Evolutionary conservation across 2,329 filamentous ascomycete genomes (phyloP).

Genomic region (Teratosphaeria epicoccoides): DNA sequence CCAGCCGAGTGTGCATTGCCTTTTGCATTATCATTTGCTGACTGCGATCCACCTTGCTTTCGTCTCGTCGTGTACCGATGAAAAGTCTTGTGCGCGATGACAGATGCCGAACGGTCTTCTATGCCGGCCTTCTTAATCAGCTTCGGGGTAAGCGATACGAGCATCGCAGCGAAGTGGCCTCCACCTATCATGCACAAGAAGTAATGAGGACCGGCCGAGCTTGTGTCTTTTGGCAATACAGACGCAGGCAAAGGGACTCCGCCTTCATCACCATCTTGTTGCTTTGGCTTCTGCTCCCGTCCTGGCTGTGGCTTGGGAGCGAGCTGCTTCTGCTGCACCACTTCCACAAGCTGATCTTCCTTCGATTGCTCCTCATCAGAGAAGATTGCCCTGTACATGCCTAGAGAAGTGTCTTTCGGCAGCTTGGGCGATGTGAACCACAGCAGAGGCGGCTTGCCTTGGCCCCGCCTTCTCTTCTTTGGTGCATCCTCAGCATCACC

Average conservation of each 20-base stretch:
- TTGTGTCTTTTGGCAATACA: conserved; percentile 31
- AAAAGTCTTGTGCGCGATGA: conserved; percentile 93
- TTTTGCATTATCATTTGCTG: conserved; percentile 87
- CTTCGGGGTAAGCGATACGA: conserved; percentile 78
- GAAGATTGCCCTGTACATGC: conserved; percentile 76
- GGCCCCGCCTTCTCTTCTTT: conserved; percentile 41
- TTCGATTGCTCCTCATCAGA: conserved; percentile 59
- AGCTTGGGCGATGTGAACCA: conserved; percentile 75
- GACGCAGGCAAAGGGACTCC: conserved; percentile 44
- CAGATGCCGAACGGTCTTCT: conserved; percentile 73
- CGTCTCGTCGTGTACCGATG: conserved; percentile 92
- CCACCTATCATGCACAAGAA: conserved; percentile 99
- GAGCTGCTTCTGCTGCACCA: conserved; percentile 67
- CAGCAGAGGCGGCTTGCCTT: conserved; percentile 62
- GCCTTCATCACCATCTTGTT: conserved; percentile 36
- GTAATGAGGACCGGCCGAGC: conserved; percentile 66
- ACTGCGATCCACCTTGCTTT: conserved; percentile 93
- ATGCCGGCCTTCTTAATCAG: conserved; percentile 59
- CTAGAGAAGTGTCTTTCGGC: conserved; percentile 68
- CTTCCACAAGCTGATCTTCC: conserved; percentile 50
- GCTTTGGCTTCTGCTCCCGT: conserved; percentile 29
- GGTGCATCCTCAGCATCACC: conserved; percentile 39
- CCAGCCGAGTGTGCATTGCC: conserved; percentile 90
- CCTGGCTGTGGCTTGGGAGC: conserved; percentile 45
- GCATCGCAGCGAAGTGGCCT: conserved; percentile 94